phyloP scores from a whole-genome alignment of 1,284 basidiomycete genomes.

The Stygiomarasmius scandens region DNA sequence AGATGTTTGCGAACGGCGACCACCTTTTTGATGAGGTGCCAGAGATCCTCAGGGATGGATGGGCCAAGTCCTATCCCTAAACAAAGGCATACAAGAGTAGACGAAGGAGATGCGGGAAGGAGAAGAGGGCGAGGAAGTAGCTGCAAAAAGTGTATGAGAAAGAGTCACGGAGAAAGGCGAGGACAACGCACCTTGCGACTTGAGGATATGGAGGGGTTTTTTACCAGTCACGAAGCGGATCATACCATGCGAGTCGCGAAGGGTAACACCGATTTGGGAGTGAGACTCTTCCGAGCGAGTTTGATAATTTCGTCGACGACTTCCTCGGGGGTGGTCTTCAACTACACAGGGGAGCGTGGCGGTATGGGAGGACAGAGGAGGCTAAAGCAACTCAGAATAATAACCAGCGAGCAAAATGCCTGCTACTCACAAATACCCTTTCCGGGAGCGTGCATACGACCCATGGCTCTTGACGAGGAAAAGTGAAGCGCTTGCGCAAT shows the following conservation, averaged over 20 bases:
- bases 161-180: not conserved
- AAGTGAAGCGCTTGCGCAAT: constrained; percentile 11
- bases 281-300: constrained; percentile 96
- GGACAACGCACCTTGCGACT: constrained; percentile 75
- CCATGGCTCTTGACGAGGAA: constrained; percentile 51
- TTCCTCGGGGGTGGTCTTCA: constrained; percentile 95
- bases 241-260: constrained; percentile 98
- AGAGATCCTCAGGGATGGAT: constrained; percentile 98
- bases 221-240: constrained; percentile 98
- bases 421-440: constrained; percentile 89
- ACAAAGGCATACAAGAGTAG: constrained; percentile 45
- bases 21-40: constrained; percentile 99
- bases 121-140: constrained; percentile 11
- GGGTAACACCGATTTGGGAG: constrained; percentile 98
- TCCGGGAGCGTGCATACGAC: constrained; percentile 97
- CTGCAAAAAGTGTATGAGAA: constrained; percentile 34
- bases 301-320: constrained; percentile 97
- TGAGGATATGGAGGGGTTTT: constrained; percentile 99
- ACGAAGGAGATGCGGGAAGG: constrained; percentile 19
- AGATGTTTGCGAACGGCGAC: constrained; percentile 99
- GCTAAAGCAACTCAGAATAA: constrained; percentile 49
- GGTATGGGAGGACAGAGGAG: constrained; percentile 97
- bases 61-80: constrained; percentile 90
- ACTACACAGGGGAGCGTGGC: constrained; percentile 95
- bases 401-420: not conserved